A percentile compares a stretch with the other conserved stretches of the same genome.
These are phyloP conservation scores for Takashimella koratensis DNA, from an alignment of 1,284 basidiomycete genomes.

Conservation along the genomic window DNA sequence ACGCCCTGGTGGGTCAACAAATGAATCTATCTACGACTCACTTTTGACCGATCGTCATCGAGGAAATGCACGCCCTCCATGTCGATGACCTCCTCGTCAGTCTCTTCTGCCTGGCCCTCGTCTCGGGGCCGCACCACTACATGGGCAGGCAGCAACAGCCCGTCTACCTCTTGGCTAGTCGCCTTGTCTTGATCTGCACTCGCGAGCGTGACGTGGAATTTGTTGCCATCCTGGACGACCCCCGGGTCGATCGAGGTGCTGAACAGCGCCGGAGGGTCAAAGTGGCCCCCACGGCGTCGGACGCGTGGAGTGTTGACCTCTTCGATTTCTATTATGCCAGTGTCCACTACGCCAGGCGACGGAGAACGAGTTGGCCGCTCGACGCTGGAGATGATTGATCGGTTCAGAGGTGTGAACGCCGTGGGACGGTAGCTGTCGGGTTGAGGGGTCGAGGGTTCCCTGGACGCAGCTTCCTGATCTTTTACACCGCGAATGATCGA, in stretches of 20 bases:
- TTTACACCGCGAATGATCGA: background rate
- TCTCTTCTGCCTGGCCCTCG: conserved; percentile 11
- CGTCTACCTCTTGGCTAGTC: background rate
- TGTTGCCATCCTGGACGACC: conserved; percentile 1
- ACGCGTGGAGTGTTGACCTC: background rate
- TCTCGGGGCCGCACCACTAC: conserved; percentile 16
- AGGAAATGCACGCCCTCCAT: conserved; percentile 37
- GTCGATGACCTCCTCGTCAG: conserved; percentile 1
- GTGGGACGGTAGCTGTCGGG: conserved; percentile 1
- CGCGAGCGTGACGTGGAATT: background rate
- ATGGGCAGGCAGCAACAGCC: conserved; percentile 32
- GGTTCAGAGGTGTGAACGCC: conserved; percentile 19
- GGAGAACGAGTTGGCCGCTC: background rate
- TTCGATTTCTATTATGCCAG: background rate
- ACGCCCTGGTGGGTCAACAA: conserved; percentile 24
- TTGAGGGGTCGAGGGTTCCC: background rate
- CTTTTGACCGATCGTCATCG: conserved; percentile 33
- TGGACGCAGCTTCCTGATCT: background rate
- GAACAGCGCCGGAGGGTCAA: conserved; percentile 30
- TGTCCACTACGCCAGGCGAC: background rate
- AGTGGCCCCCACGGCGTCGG: conserved; percentile 9
- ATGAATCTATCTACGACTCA: conserved; percentile 10
- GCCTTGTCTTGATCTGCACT: conserved; percentile 1
- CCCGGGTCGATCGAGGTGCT: conserved; percentile 19
- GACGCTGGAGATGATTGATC: conserved; percentile 15